Percentiles rank a stretch among this genome's conserved stretches.
Evolutionary conservation across 495 filamentous ascomycete species (phyloP).

Genomic region (Sphaerosporella brunnea): DNA sequence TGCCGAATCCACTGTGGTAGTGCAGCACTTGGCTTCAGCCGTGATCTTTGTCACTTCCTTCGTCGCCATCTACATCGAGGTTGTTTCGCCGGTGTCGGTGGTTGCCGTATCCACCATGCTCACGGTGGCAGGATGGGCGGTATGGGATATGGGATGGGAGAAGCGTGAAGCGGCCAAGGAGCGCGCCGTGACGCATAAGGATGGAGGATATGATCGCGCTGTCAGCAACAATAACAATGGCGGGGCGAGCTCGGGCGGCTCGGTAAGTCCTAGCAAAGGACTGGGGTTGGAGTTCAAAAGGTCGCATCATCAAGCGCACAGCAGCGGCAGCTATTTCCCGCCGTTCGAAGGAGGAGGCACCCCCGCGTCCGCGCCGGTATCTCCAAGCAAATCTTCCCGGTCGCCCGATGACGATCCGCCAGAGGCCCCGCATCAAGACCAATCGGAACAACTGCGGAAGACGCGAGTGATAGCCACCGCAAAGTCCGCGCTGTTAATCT

Average conservation of each 20-base stretch:
- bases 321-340: constrained; percentile 20
- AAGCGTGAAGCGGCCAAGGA: constrained; percentile 32
- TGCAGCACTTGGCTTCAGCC: constrained; percentile 89
- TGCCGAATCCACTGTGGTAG: constrained; percentile 86
- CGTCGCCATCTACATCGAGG: constrained; percentile 67
- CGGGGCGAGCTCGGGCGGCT: background rate
- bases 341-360: too few species aligned
- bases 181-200: constrained; percentile 1
- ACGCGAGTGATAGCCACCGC: constrained; percentile 47
- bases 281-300: background rate
- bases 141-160: constrained; percentile 80
- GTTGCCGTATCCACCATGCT: constrained; percentile 66
- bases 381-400: too few species aligned
- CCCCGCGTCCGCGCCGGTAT: too few species aligned
- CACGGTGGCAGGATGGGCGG: constrained; percentile 71
- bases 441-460: constrained; percentile 7
- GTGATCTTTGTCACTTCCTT: constrained; percentile 90
- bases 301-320: background rate
- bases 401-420: too few species aligned
- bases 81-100: constrained; percentile 69
- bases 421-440: background rate
- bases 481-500: constrained; percentile 88
- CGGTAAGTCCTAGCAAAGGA: background rate
- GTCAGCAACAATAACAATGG: constrained; percentile 11
- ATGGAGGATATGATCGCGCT: constrained; percentile 10